Base-by-base conservation (phyloP, 768 basidiomycete genomes). In the Leccinellum rugosiceps region DNA sequence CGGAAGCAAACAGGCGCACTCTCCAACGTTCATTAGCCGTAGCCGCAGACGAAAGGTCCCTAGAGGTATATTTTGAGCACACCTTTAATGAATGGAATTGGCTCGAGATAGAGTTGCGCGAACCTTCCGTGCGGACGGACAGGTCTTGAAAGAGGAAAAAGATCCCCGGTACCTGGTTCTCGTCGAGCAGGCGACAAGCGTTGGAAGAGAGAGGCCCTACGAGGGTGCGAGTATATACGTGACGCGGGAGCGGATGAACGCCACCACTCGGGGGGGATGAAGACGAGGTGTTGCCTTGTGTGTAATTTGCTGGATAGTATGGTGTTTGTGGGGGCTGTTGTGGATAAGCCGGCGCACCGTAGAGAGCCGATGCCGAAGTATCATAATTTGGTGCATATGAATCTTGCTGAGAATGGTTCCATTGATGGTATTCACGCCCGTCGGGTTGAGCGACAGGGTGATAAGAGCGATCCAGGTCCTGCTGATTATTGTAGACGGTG, bases 141-240 rank as follows among this genome's bases (percentile, higher is more conserved):
- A 98, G 75, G 75, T 97, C 95, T 70, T 94, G 93, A 75, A 95
- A 93, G 59, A 97, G 85, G 77, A 97, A 98, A 74, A 93, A 98
- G 60, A 97, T 88, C 7, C 94, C 95, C 51, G 83, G 80, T 60
- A 87, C 85, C 59, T 89, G 87, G 71, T 94, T 85, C 67, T 93
- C 90, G 68, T 96, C 94, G 56, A 84, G 75, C 51, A 97, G 78
- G 50, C 88, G 84, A 71, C 88, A 89, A 15, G 92, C 94, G 68
- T 92, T 91, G 30, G 92, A 85, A 17, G 88, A 88, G 15, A 96
- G 79, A 1, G 93, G 90, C 9, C 95, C 95, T 56, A 97, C 92
- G 7, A 97, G 83, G 2, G 94, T 94, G 52, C 93, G 83, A 11
- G 91, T 91, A 72, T 91, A 94, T 6, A 84, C 78, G 63, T 88